These are phyloP conservation scores for Globisporangium echinulatum DNA, from an alignment of 352 stramenopile species.

Conservation along the genomic window DNA sequence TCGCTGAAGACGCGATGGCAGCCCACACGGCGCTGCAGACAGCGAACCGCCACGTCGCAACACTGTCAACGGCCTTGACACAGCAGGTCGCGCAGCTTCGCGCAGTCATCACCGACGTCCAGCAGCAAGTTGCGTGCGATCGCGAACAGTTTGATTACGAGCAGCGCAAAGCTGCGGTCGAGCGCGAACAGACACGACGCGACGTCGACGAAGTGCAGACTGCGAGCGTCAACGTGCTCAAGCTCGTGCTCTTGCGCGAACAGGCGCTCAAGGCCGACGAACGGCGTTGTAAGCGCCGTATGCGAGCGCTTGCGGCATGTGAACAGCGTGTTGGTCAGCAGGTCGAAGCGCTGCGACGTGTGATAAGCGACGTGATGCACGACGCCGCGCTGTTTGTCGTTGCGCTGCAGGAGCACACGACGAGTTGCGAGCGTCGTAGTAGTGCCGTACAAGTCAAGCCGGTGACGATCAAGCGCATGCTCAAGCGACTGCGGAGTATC, in stretches of 20 bases:
- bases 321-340: constrained; percentile 15
- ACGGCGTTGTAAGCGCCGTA: constrained; percentile 13
- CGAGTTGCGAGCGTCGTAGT: constrained; percentile 7
- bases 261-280: constrained; percentile 59
- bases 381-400: constrained; percentile 46
- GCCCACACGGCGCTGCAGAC: neutral
- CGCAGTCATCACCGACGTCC: constrained; percentile 35
- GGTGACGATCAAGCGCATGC: constrained; percentile 35
- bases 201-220: constrained; percentile 56
- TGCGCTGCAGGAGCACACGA: constrained; percentile 33
- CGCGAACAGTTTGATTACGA: constrained; percentile 63
- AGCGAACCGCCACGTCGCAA: neutral
- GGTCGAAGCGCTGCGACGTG: constrained; percentile 12
- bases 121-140: constrained; percentile 55
- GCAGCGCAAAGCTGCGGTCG: constrained; percentile 42
- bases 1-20: constrained; percentile 27
- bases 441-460: constrained; percentile 28
- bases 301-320: constrained; percentile 13
- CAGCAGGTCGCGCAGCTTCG: constrained; percentile 47
- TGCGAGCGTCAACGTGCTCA: constrained; percentile 62
- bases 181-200: constrained; percentile 38
- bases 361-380: constrained; percentile 32
- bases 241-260: constrained; percentile 55
- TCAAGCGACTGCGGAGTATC: constrained; percentile 34
- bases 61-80: constrained; percentile 19